Conservation (phyloP, 208 protist species). For the Leptomonas pyrrhocoris region DNA sequence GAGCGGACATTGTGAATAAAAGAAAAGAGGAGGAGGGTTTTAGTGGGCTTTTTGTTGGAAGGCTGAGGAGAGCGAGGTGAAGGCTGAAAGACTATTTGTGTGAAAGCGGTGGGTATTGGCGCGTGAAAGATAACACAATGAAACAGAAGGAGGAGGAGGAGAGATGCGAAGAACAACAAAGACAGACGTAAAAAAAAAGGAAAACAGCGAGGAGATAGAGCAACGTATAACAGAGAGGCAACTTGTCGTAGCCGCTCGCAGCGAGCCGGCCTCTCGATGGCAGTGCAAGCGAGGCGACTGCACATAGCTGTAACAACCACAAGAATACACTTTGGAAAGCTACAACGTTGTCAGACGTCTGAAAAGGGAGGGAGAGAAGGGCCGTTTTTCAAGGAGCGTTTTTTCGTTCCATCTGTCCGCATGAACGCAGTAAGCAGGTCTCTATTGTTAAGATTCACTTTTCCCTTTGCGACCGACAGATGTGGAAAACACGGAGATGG, state of each 20-base stretch:
- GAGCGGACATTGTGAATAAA: constrained; percentile 45
- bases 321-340: no score
- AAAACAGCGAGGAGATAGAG: background rate
- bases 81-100: constrained; percentile 16
- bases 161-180: background rate
- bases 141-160: background rate
- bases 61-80: background rate
- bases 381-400: no score
- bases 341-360: no score
- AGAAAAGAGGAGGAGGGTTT: constrained; percentile 4
- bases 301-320: no score
- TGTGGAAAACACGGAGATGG: constrained; percentile 27
- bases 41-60: constrained; percentile 12
- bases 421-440: no score
- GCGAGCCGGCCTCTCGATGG: no score
- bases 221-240: background rate
- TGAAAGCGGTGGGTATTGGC: background rate
- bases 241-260: background rate
- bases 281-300: no score
- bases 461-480: background rate
- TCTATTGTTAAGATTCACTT: no score
- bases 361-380: no score
- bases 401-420: no score
- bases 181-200: constrained; percentile 9
- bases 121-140: background rate